phyloP scores from a whole-genome alignment of 2,329 filamentous ascomycete genomes.

The Mycosphaerella sp. region DNA sequence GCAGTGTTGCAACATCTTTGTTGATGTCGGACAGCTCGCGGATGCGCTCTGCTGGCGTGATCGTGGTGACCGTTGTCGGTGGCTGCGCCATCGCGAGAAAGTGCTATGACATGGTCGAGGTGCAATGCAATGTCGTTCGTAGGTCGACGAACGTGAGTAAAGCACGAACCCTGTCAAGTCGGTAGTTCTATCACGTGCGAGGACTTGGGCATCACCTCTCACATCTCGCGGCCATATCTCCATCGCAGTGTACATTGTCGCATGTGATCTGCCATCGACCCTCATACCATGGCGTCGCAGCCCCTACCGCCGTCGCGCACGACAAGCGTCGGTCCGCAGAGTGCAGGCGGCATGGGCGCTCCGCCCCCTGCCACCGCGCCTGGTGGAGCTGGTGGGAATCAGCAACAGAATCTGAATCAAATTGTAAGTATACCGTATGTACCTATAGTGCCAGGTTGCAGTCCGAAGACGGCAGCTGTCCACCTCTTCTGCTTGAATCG shows the following conservation, averaged over 20 bases:
- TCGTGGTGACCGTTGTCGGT: constrained; percentile 17
- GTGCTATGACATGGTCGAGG: background rate
- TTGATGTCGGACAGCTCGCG: constrained; percentile 75
- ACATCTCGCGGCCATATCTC: background rate
- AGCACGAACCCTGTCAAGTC: too few species aligned
- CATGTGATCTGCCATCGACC: constrained; percentile 13
- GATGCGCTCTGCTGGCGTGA: constrained; percentile 71
- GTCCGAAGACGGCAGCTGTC: too few species aligned
- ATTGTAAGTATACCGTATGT: constrained; percentile 69
- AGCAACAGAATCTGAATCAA: constrained; percentile 87
- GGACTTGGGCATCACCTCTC: background rate
- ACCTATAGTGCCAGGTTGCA: too few species aligned
- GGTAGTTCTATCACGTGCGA: too few species aligned
- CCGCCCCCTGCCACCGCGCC: constrained; percentile 45
- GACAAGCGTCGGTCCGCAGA: constrained; percentile 33
- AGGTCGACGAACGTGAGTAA: too few species aligned
- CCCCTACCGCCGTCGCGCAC: constrained; percentile 34
- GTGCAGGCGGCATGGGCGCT: constrained; percentile 38
- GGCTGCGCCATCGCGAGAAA: constrained; percentile 8
- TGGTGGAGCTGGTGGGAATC: constrained; percentile 47
- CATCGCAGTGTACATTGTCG: background rate
- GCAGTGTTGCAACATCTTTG: constrained; percentile 50
- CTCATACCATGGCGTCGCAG: constrained; percentile 34
- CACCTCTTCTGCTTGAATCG: too few species aligned
- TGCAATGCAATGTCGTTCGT: background rate